A percentile compares a stretch with the other conserved stretches of the same genome.
These are phyloP conservation scores for Garcia nutans DNA, from an alignment of 345 rosid genomes.

Conservation along the genomic window DNA sequence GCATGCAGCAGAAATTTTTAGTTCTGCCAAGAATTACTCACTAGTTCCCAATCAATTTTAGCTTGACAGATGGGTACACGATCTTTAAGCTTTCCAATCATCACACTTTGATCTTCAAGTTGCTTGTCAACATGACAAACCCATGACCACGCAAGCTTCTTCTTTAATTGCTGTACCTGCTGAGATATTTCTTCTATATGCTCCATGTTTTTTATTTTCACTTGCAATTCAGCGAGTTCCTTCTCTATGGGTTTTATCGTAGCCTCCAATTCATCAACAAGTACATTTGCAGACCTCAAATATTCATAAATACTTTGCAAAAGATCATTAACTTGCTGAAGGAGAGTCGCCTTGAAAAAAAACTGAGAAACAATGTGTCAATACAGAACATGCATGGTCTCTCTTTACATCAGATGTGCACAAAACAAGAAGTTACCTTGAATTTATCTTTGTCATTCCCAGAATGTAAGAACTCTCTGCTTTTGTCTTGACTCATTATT, in stretches of 20 bases:
- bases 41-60: slow-evolving; percentile 69
- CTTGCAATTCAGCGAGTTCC: slow-evolving; percentile 64
- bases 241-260: slow-evolving; percentile 71
- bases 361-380: slow-evolving; percentile 57
- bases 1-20: neutral
- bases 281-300: slow-evolving; percentile 53
- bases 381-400: slow-evolving; percentile 17
- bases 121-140: slow-evolving; percentile 78
- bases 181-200: slow-evolving; percentile 80
- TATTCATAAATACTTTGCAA: slow-evolving; percentile 58
- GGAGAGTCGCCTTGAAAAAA: slow-evolving; percentile 93
- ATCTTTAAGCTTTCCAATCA: slow-evolving; percentile 62
- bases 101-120: slow-evolving; percentile 51
- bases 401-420: neutral
- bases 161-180: slow-evolving; percentile 64
- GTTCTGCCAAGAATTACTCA: slow-evolving; percentile 41
- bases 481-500: slow-evolving; percentile 96
- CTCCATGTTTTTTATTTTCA: slow-evolving; percentile 82
- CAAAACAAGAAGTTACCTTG: slow-evolving; percentile 46
- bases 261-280: slow-evolving; percentile 66
- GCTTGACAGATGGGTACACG: slow-evolving; percentile 91
- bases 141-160: slow-evolving; percentile 96
- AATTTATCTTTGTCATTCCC: slow-evolving; percentile 96
- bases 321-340: slow-evolving; percentile 92
- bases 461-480: slow-evolving; percentile 96